A percentile compares a stretch with the other conserved stretches of the same genome.
phyloP scores from a whole-genome alignment of 441 rosid species.

The Arabidopsis hybrid region DNA sequence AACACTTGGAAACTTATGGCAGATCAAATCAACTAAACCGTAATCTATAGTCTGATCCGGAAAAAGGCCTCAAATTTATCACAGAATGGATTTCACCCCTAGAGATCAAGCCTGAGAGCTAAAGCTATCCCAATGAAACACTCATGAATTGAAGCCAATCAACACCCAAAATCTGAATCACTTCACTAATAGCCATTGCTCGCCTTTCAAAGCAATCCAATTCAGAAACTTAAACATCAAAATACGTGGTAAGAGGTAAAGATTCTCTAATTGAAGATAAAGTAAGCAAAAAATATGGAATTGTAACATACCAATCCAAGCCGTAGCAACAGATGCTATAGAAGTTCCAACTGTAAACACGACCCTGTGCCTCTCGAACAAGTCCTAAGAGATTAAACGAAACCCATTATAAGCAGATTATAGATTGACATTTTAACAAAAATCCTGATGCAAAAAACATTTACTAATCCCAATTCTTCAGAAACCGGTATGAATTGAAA shows the following conservation, averaged over 20 bases:
- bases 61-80: background rate
- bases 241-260: background rate
- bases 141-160: background rate
- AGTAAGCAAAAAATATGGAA: background rate
- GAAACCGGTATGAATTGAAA: background rate
- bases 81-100: background rate
- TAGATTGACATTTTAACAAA: background rate
- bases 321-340: conserved; percentile 87
- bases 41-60: background rate
- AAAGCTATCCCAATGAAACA: background rate
- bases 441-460: conserved; percentile 13
- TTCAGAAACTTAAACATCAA: background rate
- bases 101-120: background rate
- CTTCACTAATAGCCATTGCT: background rate
- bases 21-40: background rate
- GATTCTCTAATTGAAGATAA: background rate
- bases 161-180: conserved; percentile 5
- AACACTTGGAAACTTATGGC: background rate
- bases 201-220: background rate
- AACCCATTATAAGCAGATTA: background rate
- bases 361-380: conserved; percentile 82
- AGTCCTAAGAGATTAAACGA: conserved; percentile 54
- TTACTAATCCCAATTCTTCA: conserved; percentile 17
- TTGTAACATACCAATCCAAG: conserved; percentile 75
- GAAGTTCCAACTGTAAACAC: conserved; percentile 92